These are phyloP conservation scores for Ophioceras dolichostomum DNA, from an alignment of 2,329 filamentous ascomycete species.

Conservation along the genomic window DNA sequence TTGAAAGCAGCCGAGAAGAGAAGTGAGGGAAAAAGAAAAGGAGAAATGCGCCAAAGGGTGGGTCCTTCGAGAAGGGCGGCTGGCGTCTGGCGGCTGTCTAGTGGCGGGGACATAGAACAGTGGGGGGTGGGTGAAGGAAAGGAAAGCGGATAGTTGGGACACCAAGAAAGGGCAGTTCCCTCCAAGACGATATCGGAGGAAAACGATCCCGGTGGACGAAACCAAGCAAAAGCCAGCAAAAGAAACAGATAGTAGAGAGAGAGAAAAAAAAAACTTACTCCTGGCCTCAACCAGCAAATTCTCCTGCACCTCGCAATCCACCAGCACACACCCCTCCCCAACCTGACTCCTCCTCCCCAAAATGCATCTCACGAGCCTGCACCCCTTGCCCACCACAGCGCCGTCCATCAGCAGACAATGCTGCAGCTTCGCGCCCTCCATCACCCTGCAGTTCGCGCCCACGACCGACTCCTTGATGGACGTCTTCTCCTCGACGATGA, in stretches of 20 bases:
- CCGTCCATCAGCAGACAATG: conserved; percentile 90
- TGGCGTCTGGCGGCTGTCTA: not conserved
- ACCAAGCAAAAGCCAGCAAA: conserved; percentile 1
- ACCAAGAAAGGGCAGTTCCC: too few species aligned
- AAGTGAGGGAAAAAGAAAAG: too few species aligned
- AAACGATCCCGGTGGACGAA: too few species aligned
- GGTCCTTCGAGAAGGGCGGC: not conserved
- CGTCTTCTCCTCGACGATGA: conserved; percentile 75
- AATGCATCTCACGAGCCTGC: conserved; percentile 78
- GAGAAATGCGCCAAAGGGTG: too few species aligned
- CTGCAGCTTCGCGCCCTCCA: conserved; percentile 72
- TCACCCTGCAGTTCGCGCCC: conserved; percentile 77
- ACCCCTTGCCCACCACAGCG: conserved; percentile 71
- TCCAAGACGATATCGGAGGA: too few species aligned
- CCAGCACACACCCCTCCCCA: conserved; percentile 69
- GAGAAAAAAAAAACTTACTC: conserved; percentile 34
- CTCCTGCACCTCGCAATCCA: conserved; percentile 87
- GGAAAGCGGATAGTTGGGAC: too few species aligned
- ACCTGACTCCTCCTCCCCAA: conserved; percentile 71
- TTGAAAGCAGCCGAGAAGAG: too few species aligned
- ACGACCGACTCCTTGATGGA: conserved; percentile 91
- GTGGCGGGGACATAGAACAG: not conserved
- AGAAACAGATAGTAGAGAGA: too few species aligned
- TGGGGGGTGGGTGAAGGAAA: too few species aligned
- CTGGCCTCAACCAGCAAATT: conserved; percentile 74